Conservation (phyloP, 2,329 filamentous ascomycete genomes). For the Curvularia sp. region DNA sequence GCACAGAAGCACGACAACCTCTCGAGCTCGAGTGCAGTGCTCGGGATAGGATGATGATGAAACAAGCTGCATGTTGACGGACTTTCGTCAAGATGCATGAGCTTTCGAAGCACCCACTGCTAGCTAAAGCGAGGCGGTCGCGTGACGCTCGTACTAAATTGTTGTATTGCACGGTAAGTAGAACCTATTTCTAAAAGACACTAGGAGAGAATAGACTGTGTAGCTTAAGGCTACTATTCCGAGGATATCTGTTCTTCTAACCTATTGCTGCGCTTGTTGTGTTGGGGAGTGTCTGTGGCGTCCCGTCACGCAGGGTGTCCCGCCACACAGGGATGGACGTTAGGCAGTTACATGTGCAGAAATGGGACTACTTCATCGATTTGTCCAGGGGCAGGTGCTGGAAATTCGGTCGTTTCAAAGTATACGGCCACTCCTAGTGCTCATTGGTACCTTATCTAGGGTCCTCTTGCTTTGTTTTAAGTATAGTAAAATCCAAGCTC, state of each 20-base stretch:
- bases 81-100: not conserved
- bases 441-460: too few relatives aligned
- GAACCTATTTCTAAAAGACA: not conserved
- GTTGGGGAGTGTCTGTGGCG: too few relatives aligned
- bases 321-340: too few relatives aligned
- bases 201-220: not conserved
- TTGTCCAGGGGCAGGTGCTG: conserved; percentile 10
- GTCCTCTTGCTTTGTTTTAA: too few relatives aligned
- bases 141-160: not conserved
- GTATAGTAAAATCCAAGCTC: too few relatives aligned
- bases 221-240: too few relatives aligned
- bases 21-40: not conserved
- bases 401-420: not conserved
- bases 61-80: not conserved
- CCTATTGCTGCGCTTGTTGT: too few relatives aligned
- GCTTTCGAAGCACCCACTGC: not conserved
- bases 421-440: not conserved
- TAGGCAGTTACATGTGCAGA: conserved; percentile 21
- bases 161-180: not conserved
- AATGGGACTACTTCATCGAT: conserved; percentile 10
- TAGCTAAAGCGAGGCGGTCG: not conserved
- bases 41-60: not conserved
- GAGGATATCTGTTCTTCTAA: too few relatives aligned
- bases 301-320: too few relatives aligned
- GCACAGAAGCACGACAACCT: not conserved